Base-by-base conservation (phyloP, 2,329 filamentous ascomycete genomes). In the Diplodia sapinea region DNA sequence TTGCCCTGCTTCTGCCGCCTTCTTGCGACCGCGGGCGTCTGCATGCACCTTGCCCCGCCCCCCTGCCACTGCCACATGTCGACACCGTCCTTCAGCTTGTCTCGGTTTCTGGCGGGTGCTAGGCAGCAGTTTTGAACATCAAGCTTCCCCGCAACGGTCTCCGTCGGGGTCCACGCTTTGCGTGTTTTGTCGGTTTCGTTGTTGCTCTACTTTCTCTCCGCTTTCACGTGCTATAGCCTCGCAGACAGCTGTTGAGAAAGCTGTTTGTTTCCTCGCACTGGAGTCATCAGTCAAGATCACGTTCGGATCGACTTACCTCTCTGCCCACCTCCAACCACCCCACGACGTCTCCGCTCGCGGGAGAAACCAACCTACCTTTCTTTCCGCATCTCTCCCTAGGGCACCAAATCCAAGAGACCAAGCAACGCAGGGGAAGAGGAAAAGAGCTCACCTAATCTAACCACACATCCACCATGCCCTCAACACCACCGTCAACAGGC, bases 51-150 rank as follows among this genome's bases (percentile, higher is more conserved):
- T 57, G 54, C 54, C 36, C 33, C 54, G 54, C 12, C 9, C 54
- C 29, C 50, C 50, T 23, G 20, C 52, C 52, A 26, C 50, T 52
- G 50, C 50, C 50, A 31, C 29, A n/a, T 52, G 52, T 31, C 29
- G 15, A 55, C 52, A 55, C n/a, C 52, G 43, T n/a, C n/a, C 43
- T 20, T 12, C 43, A 47, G 12, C 43, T 47, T 47, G 43, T 47
- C 20, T 47, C 43, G 43, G 5, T 47, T 47, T 47, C 43, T 47
- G 43, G n/a, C n/a, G 15, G 13, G 54, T 20, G n/a, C 33, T 40
- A 57, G 54, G 54, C 54, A 57, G 54, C 54, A 57, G 54, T 57
- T 40, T 57, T 38, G 33, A 40, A 57, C 54, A 23, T 57, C 33
- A 57, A 33, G 43, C 43, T 47, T n/a, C 43, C 43, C 43, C 43